Evolutionary conservation across 805 yeast species (phyloP).

Genomic region (Cyberlindnera euphorbiiphila): DNA sequence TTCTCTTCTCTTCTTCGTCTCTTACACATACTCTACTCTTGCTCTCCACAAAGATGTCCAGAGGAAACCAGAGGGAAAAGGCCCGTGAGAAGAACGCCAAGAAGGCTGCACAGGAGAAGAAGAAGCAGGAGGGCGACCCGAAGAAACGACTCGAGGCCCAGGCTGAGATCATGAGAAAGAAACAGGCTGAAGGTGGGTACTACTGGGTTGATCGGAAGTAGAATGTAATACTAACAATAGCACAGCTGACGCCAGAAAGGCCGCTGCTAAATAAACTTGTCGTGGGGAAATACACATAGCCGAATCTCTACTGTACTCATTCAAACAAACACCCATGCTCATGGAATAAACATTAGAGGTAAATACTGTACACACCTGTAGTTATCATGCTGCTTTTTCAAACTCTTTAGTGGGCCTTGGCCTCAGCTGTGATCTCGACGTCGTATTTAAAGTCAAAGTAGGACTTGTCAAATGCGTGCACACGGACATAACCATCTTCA

Average conservation of each 20-base stretch:
- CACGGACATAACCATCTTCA: constrained; percentile 96
- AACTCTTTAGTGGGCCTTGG: constrained; percentile 18
- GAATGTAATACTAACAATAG: constrained; percentile 4
- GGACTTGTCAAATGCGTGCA: constrained; percentile 88
- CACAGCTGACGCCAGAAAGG: constrained; percentile 48
- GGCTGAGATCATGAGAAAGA: constrained; percentile 85
- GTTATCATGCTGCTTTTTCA: no score
- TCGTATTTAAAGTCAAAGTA: constrained; percentile 93
- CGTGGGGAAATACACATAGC: no score
- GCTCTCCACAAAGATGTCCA: constrained; percentile 65
- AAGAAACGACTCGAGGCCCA: constrained; percentile 80
- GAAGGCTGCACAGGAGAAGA: constrained; percentile 64
- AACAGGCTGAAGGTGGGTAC: constrained; percentile 75
- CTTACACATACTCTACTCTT: not conserved
- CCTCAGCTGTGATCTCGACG: constrained; percentile 75
- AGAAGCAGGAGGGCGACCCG: constrained; percentile 79
- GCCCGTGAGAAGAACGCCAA: constrained; percentile 87
- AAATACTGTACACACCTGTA: constrained; percentile 5
- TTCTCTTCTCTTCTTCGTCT: not conserved
- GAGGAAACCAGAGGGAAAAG: constrained; percentile 95
- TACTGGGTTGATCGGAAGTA: not conserved
- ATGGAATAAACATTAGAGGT: constrained; percentile 3
- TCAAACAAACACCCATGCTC: no score
- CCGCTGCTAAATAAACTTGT: constrained; percentile 32
- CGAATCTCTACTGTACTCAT: no score